Evolutionary conservation across 2,329 filamentous ascomycete species (phyloP).

Genomic region (Aspergillus bombycis): DNA sequence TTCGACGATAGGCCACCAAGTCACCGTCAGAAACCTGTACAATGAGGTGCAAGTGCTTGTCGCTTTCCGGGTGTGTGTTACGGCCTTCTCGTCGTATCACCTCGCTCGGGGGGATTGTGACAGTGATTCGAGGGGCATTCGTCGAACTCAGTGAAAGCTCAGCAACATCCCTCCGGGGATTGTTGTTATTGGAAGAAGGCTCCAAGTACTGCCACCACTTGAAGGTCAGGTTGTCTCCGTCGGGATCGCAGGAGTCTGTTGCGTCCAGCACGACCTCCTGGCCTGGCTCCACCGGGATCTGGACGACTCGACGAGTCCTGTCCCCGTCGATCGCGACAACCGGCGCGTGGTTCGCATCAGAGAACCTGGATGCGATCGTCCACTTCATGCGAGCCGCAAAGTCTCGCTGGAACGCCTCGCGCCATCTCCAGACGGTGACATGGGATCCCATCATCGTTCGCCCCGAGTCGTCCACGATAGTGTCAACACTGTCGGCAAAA

Average conservation of each 20-base stretch:
- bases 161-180: background rate
- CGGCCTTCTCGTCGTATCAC: background rate
- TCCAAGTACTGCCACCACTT: background rate
- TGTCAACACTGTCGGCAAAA: background rate
- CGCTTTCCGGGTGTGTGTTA: background rate
- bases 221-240: background rate
- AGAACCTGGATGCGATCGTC: background rate
- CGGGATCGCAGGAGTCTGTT: background rate
- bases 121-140: background rate
- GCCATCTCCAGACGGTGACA: background rate
- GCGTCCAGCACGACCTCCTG: background rate
- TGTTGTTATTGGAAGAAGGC: background rate
- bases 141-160: background rate
- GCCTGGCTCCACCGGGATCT: background rate
- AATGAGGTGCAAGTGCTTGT: background rate
- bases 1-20: background rate
- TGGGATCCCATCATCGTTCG: background rate
- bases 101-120: background rate
- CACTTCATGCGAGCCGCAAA: background rate
- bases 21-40: background rate
- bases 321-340: background rate
- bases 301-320: background rate
- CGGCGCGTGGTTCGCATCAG: background rate
- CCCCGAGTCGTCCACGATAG: background rate
- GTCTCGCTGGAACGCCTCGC: background rate